A percentile compares a stretch with the other conserved stretches of the same genome.
Evolutionary conservation across 2,329 filamentous ascomycete species (phyloP).

Genomic region (Aspergillus luchuensis): DNA sequence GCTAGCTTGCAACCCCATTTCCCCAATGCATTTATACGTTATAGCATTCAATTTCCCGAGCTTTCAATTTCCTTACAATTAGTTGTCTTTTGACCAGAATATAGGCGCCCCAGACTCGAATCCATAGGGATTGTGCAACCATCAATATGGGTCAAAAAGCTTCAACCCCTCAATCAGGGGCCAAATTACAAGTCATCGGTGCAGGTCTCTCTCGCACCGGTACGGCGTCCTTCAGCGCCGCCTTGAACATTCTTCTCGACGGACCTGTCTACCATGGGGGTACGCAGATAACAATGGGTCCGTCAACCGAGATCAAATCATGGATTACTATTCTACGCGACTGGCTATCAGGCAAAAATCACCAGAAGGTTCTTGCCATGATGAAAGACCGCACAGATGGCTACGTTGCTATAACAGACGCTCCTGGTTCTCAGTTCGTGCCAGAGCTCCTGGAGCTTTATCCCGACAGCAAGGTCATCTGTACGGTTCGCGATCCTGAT

Average conservation of each 20-base stretch:
- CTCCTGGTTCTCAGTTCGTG: constrained; percentile 48
- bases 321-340: constrained; percentile 24
- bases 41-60: no score
- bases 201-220: constrained; percentile 48
- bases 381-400: constrained; percentile 33
- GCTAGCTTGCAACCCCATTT: no score
- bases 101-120: no score
- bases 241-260: constrained; percentile 51
- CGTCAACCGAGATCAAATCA: constrained; percentile 24
- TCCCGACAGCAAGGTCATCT: constrained; percentile 53
- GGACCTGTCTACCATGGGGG: constrained; percentile 56
- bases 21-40: no score
- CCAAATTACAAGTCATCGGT: constrained; percentile 29
- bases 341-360: background rate
- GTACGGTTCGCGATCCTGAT: constrained; percentile 33
- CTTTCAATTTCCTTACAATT: no score
- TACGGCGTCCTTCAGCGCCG: constrained; percentile 53
- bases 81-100: no score
- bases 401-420: constrained; percentile 51
- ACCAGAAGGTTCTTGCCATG: background rate
- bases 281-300: constrained; percentile 36
- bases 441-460: constrained; percentile 52
- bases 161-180: constrained; percentile 3
- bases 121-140: background rate
- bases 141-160: constrained; percentile 9